Evolutionary conservation across 2,329 filamentous ascomycete genomes (phyloP), one percentile per base, ranked within the genome.

Genomic region (Rhynchosporium agropyri): DNA sequence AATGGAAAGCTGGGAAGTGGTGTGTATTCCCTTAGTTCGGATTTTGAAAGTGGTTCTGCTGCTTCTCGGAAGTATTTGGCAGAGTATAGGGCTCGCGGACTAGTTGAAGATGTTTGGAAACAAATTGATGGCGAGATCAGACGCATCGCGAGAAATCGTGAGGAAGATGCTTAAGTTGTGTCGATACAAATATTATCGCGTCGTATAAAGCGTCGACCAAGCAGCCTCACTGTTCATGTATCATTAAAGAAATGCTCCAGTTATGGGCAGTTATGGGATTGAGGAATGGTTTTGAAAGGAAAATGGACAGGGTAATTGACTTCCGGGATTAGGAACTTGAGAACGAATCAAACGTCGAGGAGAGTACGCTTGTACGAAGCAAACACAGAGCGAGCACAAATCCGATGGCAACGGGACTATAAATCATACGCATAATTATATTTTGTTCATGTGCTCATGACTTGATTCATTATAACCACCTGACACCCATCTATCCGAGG

Each of bases 1-100:
- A 60, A 45, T 53, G 68, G 65, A 6, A 46, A 60, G 42, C 28
- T 59, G 29, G 65, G 67, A 26, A 66, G 64, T 63, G 68, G 68
- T 9, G 55, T 70, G 4, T 69, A 70, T 64, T 65, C 65, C 13
- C 49, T 68, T 15, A 56, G 45, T 0, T 51, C 26, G 43, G 51
- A 67, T 38, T 51, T 62, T 43, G 67, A 70, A 50, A 66, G 65
- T 63, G 60, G 60, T 7, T 36, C 53, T 33, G n/a, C 54, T 29
- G 59, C 51, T 7, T 65, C 63, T 3, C 13, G 20, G 46, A 57
- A 64, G 38, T 13, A 69, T 3, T 49, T 70, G 49, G 61, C 31
- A 15, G 38, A 57, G 13, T 62, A 64, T 3, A 62, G 63, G 42
- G 48, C 62, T 26, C 31, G 60, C 12, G 64, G 64, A 28, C 58